Evolutionary conservation across 2,329 filamentous ascomycete genomes (phyloP).

Genomic region (Dactylellina parvicollis): DNA sequence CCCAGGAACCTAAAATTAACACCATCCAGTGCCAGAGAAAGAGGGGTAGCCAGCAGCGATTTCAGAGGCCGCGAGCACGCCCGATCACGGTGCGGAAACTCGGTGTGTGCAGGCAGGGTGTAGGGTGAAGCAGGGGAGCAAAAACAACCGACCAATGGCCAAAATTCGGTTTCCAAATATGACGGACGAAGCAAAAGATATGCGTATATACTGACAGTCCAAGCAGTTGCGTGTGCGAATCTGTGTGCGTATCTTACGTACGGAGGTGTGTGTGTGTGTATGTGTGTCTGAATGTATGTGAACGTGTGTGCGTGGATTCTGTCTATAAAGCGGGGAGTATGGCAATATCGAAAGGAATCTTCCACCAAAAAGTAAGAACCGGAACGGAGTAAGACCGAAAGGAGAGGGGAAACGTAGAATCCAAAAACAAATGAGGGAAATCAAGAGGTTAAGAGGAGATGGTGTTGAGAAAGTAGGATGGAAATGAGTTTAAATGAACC

Average conservation of each 20-base stretch:
- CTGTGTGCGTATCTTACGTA: no score
- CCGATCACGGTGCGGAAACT: background rate
- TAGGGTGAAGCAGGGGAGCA: conserved; percentile 5
- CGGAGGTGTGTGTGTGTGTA: background rate
- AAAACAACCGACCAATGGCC: conserved; percentile 38
- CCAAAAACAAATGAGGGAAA: conserved; percentile 33
- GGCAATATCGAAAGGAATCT: conserved; percentile 53
- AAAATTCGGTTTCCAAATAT: conserved; percentile 5
- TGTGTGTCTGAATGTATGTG: background rate
- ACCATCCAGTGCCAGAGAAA: background rate
- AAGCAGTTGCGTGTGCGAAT: conserved; percentile 5
- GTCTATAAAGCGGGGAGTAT: conserved; percentile 40
- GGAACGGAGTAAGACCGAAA: conserved; percentile 31
- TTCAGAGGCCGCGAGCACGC: no score
- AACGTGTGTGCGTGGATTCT: conserved; percentile 4
- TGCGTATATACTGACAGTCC: conserved; percentile 26
- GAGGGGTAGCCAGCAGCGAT: conserved; percentile 33
- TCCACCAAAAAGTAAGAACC: conserved; percentile 45
- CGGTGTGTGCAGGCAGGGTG: background rate
- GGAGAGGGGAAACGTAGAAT: conserved; percentile 12
- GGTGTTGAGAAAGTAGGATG: conserved; percentile 28
- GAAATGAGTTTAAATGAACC: conserved; percentile 53
- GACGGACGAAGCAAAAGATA: background rate
- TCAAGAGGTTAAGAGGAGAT: conserved; percentile 40
- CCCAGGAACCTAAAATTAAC: conserved; percentile 29